Base-by-base conservation (phyloP, 805 yeast genomes). In the Pichia exigua region DNA sequence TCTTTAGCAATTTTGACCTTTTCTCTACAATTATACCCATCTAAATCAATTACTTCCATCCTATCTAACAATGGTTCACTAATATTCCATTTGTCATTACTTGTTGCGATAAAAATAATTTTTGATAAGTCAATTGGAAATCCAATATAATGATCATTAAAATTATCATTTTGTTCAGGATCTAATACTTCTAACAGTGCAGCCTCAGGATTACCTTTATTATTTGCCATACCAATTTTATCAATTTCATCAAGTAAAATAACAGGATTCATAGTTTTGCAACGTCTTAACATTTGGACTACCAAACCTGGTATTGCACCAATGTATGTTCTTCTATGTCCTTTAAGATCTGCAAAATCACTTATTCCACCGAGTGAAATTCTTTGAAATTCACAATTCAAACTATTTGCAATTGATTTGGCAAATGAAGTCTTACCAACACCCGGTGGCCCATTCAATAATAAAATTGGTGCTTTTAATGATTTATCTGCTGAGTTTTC, bases 391-490 rank as follows among this genome's bases (percentile, higher is more conserved):
- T 81, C 78, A 45, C 95, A 75, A 0, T 86, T 83, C 51, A 89
- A 68, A 6, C 92, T 80, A 12, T 73, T 68, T 1, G 96, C 95
- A 46, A 89, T 79, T 0, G 95, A 85, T 61, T 82, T 81, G 5
- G 96, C 96, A 51, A 89, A 72, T 1, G 94, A 84, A 0, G 97
- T 89, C 65, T 89, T 89, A 28, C 97, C 97, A 15, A 88, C 94
- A 39, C 97, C 97, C 0, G 96, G 97, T 12, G 96, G 96, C 0
- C 96, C 97, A 7, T 87, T 88, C 52, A 89, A 74, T 66, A 89
- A 73, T 42, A 89, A 66, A 44, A 89, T 88, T 8, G 96, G 96
- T 1, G 95, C 78, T 61, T 63, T 66, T n/a, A 11, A 17, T 17
- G 22, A 18, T 10, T 27, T 41, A n/a, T 38, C 22, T 20, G 49